These are phyloP conservation scores for Annulohypoxylon nitens DNA, from an alignment of 495 filamentous ascomycete species.

Conservation along the genomic window DNA sequence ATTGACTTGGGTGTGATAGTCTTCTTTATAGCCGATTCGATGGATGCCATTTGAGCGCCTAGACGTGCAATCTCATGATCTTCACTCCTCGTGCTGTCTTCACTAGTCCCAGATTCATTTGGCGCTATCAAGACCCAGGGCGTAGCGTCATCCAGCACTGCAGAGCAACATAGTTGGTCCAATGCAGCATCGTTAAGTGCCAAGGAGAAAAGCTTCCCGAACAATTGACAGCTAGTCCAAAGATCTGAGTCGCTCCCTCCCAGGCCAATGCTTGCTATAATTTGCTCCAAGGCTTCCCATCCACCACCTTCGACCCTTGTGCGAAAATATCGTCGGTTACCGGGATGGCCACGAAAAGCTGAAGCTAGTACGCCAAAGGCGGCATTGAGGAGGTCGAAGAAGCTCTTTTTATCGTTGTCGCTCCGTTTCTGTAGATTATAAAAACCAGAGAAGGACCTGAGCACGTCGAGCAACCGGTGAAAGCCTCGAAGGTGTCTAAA, in stretches of 20 bases:
- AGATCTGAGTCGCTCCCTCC: slow-evolving; percentile 69
- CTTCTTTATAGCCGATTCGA: slow-evolving; percentile 59
- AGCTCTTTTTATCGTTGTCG: slow-evolving; percentile 68
- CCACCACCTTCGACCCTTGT: slow-evolving; percentile 79
- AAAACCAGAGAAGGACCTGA: slow-evolving; percentile 75
- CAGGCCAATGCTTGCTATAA: slow-evolving; percentile 71
- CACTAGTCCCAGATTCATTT: slow-evolving; percentile 44
- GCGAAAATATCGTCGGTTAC: slow-evolving; percentile 88
- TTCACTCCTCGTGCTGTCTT: slow-evolving; percentile 38
- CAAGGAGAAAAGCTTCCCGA: slow-evolving; percentile 87
- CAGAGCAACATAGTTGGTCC: slow-evolving; percentile 62
- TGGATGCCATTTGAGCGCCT: slow-evolving; percentile 47
- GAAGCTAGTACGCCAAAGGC: slow-evolving; percentile 79
- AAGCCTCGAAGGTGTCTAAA: slow-evolving; percentile 90
- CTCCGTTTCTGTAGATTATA: slow-evolving; percentile 74
- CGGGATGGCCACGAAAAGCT: slow-evolving; percentile 81
- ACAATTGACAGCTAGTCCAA: slow-evolving; percentile 78
- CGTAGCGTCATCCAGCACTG: slow-evolving; percentile 47
- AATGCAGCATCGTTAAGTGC: slow-evolving; percentile 81
- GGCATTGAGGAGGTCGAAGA: slow-evolving; percentile 78
- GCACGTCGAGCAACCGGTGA: slow-evolving; percentile 74
- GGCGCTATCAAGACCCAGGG: slow-evolving; percentile 53
- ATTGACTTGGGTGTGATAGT: slow-evolving; percentile 67
- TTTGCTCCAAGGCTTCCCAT: slow-evolving; percentile 79
- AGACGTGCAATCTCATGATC: slow-evolving; percentile 39